Percentiles rank a stretch among this genome's conserved stretches.
Evolutionary conservation across 257 asterid species (phyloP).

Genomic region (Solanum infundibuliforme): DNA sequence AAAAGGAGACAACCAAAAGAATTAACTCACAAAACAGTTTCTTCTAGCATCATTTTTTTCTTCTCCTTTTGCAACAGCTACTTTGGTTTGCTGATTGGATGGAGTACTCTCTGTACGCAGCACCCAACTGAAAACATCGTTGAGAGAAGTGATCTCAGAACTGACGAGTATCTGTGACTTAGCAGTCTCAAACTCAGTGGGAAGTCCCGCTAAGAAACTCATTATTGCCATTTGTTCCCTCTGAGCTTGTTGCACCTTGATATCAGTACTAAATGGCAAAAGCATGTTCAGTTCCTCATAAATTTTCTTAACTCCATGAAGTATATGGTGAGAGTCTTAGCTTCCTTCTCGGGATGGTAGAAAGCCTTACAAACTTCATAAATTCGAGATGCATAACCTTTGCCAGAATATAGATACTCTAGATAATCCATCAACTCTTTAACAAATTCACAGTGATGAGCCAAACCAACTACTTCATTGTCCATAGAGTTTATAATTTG

Average conservation of each 20-base stretch:
- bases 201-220: slow-evolving; percentile 4
- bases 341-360: neutral
- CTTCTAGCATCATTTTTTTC: neutral
- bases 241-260: neutral
- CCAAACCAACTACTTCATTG: neutral
- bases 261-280: neutral
- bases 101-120: neutral
- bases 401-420: neutral
- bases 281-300: neutral
- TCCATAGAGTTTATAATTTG: neutral
- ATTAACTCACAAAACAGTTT: neutral
- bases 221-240: neutral
- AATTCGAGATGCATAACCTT: neutral
- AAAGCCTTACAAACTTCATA: slow-evolving; percentile 4
- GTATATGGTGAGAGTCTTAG: neutral
- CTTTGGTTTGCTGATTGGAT: neutral
- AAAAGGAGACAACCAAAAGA: neutral
- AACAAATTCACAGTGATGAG: neutral
- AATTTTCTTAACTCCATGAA: neutral
- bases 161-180: neutral
- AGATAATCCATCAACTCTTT: slow-evolving; percentile 1
- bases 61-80: neutral
- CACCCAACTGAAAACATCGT: neutral
- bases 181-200: neutral
- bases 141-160: neutral